Conservation (phyloP, 768 basidiomycete genomes). For the Hypholoma sublateritium region DNA sequence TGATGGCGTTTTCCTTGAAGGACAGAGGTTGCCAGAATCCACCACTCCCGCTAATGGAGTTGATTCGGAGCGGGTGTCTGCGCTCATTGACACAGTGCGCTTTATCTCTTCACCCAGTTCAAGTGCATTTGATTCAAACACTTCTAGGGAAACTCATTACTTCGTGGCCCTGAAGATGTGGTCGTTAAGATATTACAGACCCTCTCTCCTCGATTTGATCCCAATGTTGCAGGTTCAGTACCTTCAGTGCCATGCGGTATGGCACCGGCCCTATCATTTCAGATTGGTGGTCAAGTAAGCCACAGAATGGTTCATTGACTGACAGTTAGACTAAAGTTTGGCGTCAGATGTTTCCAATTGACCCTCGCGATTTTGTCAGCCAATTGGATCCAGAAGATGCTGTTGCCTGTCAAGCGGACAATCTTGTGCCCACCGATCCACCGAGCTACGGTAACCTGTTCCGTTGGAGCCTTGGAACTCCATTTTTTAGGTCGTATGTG, state of each 20-base stretch:
- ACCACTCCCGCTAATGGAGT: conserved; percentile 41
- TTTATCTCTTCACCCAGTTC: too few relatives aligned
- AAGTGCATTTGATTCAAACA: background rate
- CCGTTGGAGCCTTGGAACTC: conserved; percentile 73
- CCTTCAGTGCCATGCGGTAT: conserved; percentile 47
- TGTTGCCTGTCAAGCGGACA: conserved; percentile 50
- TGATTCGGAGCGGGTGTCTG: conserved; percentile 42
- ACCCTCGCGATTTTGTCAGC: conserved; percentile 67
- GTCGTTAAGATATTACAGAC: conserved; percentile 44
- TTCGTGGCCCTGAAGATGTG: conserved; percentile 71
- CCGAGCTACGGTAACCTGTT: conserved; percentile 52
- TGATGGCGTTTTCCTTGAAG: conserved; percentile 67
- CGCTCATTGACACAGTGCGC: conserved; percentile 64
- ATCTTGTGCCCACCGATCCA: conserved; percentile 60
- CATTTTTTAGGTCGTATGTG: conserved; percentile 70
- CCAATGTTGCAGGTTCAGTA: conserved; percentile 19
- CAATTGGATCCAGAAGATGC: conserved; percentile 34
- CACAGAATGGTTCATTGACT: background rate
- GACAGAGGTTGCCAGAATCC: conserved; percentile 50
- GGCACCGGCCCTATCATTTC: conserved; percentile 57
- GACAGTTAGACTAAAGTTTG: background rate
- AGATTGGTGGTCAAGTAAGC: conserved; percentile 59
- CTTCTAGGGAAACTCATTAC: conserved; percentile 64
- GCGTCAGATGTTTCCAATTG: conserved; percentile 57
- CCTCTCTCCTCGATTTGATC: conserved; percentile 35